Percentiles rank a stretch among this genome's conserved stretches.
Conservation (phyloP, 208 protist genomes). For the Ichthyophonus hoferi region DNA sequence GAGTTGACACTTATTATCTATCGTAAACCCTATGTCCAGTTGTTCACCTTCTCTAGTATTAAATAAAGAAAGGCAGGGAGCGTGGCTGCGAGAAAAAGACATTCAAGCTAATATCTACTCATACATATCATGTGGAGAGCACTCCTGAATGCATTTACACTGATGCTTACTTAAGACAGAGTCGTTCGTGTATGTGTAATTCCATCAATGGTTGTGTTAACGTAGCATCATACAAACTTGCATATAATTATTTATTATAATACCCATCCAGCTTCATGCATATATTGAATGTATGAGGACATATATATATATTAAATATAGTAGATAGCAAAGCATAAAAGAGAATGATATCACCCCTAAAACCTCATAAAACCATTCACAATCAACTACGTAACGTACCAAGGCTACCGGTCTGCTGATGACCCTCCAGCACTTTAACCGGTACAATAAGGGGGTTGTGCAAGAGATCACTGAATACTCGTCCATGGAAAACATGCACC, state of each 20-base stretch:
- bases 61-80: too few relatives aligned
- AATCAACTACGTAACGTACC: background rate
- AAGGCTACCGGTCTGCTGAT: conserved; percentile 46
- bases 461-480: conserved; percentile 80
- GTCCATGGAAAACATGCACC: conserved; percentile 67
- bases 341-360: background rate
- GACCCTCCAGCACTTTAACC: conserved; percentile 93
- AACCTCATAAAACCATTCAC: background rate
- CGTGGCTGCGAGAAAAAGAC: too few relatives aligned
- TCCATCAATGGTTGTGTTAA: background rate
- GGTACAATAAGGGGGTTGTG: conserved; percentile 96
- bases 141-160: too few relatives aligned
- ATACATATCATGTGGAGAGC: too few relatives aligned
- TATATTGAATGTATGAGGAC: too few relatives aligned
- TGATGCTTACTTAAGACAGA: too few relatives aligned
- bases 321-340: background rate
- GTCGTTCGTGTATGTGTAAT: background rate
- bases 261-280: too few relatives aligned
- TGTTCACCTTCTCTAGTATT: too few relatives aligned
- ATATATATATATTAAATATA: background rate
- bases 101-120: too few relatives aligned
- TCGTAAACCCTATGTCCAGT: too few relatives aligned
- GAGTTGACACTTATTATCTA: too few relatives aligned
- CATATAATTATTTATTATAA: background rate
- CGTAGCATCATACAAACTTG: background rate